These are phyloP conservation scores for Curvularia lunata DNA, from an alignment of 2,329 filamentous ascomycete genomes.

Conservation along the genomic window DNA sequence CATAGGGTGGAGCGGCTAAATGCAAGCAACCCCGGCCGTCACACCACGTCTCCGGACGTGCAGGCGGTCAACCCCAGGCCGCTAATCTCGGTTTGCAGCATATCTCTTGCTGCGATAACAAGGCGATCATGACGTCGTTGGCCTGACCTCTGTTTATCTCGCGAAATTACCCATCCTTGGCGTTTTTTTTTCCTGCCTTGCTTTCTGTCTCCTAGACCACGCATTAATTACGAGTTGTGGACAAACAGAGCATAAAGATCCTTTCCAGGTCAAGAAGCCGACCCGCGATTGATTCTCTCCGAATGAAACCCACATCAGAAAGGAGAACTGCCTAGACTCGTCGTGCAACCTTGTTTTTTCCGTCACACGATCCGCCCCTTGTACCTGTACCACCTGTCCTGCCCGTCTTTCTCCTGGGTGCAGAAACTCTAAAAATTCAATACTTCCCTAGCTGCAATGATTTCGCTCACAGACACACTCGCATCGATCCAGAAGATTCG, in stretches of 20 bases:
- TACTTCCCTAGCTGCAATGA: not conserved
- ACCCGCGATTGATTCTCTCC: not conserved
- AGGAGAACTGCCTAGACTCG: not conserved
- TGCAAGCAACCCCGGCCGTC: constrained; percentile 10
- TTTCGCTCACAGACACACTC: not conserved
- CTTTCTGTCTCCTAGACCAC: not conserved
- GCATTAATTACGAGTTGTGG: not conserved
- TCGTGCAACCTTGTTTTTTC: not conserved
- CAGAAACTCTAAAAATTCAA: not conserved
- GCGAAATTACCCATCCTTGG: not conserved
- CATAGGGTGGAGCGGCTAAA: constrained; percentile 9
- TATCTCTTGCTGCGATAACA: constrained; percentile 11
- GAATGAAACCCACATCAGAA: not conserved
- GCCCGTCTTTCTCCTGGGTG: not conserved
- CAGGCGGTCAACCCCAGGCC: constrained; percentile 7
- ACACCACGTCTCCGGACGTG: constrained; percentile 11
- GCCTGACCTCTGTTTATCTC: not conserved
- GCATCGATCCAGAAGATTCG: not conserved
- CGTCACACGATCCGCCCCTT: not conserved
- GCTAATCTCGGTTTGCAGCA: constrained; percentile 14
- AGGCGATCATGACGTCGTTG: constrained; percentile 13
- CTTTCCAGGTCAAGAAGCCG: not conserved
- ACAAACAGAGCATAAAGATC: not conserved
- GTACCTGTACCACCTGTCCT: not conserved
- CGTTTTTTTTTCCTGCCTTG: not conserved